Base-by-base conservation (phyloP, 768 basidiomycete genomes). In the Mycena pura region DNA sequence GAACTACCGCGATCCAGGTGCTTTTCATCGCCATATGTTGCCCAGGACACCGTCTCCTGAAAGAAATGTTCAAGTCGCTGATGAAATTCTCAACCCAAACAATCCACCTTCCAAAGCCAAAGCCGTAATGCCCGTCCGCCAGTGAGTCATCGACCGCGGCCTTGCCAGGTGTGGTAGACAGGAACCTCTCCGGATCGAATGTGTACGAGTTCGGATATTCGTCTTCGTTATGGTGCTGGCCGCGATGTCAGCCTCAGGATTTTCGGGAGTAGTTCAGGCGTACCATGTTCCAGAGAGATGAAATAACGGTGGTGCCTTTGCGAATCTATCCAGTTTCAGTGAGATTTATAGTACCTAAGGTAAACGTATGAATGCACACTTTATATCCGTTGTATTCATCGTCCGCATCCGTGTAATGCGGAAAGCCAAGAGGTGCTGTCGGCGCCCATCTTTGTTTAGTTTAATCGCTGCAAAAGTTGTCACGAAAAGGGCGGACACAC, bases 271-370 rank as follows among this genome's bases (percentile, higher is more conserved):
- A 13, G 13, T 22, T n/a, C n/a, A n/a, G 7, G 28, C 36, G 24
- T 10, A 56, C 54, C 54, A 56, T 56, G 54, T 56, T 56, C 54
- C 34, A 36, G 34, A 17, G 9, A 17, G 10, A 36, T 9, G 34
- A 17, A 9, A 36, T 36, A 36, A 36, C 34, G 10, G 17, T 36
- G 34, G 34, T 36, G 34, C 34, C n/a, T n/a, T n/a, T n/a, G n/a
- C n/a, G n/a, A n/a, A n/a, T n/a, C n/a, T n/a, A n/a, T n/a, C n/a
- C n/a, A n/a, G n/a, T n/a, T n/a, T n/a, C n/a, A n/a, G n/a, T n/a
- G n/a, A n/a, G n/a, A n/a, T n/a, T n/a, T n/a, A n/a, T n/a, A n/a
- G n/a, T n/a, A n/a, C n/a, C n/a, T n/a, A n/a, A n/a, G n/a, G n/a
- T n/a, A n/a, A n/a, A n/a, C n/a, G n/a, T n/a, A n/a, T n/a, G n/a